These are phyloP conservation scores for Hamigera avellanea DNA, from an alignment of 495 filamentous ascomycete species.

Conservation along the genomic window DNA sequence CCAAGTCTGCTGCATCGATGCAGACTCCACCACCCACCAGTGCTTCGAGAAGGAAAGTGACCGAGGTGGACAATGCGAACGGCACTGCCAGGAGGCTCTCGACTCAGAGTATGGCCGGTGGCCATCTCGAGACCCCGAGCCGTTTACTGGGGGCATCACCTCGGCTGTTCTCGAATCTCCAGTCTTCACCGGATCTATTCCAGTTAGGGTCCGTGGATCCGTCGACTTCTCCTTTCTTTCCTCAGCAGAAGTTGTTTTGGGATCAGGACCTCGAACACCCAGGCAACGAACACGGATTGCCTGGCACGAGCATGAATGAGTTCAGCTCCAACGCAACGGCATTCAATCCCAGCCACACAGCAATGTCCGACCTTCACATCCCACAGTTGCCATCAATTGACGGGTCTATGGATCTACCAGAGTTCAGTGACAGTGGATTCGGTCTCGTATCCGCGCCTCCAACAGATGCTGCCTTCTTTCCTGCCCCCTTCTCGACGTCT, in stretches of 20 bases:
- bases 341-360: constrained; percentile 7
- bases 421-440: constrained; percentile 19
- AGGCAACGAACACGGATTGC: constrained; percentile 10
- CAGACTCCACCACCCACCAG: constrained; percentile 57
- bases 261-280: constrained; percentile 42
- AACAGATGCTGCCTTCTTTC: constrained; percentile 31
- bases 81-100: constrained; percentile 13
- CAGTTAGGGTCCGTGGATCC: constrained; percentile 60
- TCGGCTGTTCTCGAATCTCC: constrained; percentile 40
- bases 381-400: constrained; percentile 31
- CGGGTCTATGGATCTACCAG: constrained; percentile 26
- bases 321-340: constrained; percentile 5
- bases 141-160: constrained; percentile 32
- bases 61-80: constrained; percentile 18
- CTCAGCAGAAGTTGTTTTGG: constrained; percentile 62
- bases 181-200: constrained; percentile 56
- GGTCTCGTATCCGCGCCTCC: constrained; percentile 19
- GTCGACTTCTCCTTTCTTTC: constrained; percentile 53
- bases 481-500: constrained; percentile 36
- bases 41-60: constrained; percentile 37
- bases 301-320: constrained; percentile 1
- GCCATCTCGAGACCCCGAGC: constrained; percentile 30
- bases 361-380: constrained; percentile 13
- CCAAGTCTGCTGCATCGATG: constrained; percentile 45
- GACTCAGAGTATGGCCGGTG: constrained; percentile 16